Percentiles rank a stretch among this genome's conserved stretches.
Evolutionary conservation across 164 flowering plant genomes (phyloP).

Genomic region (Santalum album): DNA sequence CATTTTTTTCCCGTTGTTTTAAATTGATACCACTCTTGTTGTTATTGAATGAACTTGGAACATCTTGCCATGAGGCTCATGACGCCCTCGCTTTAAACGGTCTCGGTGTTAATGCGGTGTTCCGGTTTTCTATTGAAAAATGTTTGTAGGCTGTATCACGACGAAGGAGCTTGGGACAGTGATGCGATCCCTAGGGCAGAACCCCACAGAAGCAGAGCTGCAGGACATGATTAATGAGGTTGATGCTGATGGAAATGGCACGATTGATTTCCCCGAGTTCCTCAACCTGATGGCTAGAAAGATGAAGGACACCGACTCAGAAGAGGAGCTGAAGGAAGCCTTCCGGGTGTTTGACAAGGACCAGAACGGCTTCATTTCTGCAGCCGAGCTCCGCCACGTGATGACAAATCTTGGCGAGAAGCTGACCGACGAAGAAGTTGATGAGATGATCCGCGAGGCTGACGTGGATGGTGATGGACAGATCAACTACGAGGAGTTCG

Average conservation of each 20-base stretch:
- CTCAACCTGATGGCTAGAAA: slow-evolving; percentile 3
- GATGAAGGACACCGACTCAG: slow-evolving; percentile 4
- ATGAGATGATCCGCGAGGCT: slow-evolving; percentile 4
- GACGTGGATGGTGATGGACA: slow-evolving; percentile 3
- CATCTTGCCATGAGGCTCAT: no score
- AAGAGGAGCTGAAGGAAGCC: slow-evolving; percentile 6
- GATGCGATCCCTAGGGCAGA: slow-evolving; percentile 3
- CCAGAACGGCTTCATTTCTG: slow-evolving; percentile 6
- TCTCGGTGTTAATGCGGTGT: no score
- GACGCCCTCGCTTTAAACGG: no score
- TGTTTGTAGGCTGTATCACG: neutral
- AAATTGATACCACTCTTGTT: no score
- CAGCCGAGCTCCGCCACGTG: slow-evolving; percentile 5
- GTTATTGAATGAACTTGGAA: no score
- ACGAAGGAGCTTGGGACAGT: slow-evolving; percentile 4
- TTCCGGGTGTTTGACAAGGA: slow-evolving; percentile 5
- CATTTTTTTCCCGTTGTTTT: no score
- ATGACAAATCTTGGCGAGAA: slow-evolving; percentile 4
- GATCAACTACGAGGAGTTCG: slow-evolving; percentile 4
- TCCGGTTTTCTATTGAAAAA: neutral
- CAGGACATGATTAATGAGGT: slow-evolving; percentile 6
- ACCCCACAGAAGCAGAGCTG: slow-evolving; percentile 4
- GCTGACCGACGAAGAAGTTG: slow-evolving; percentile 3
- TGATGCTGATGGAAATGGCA: slow-evolving; percentile 4
- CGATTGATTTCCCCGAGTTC: slow-evolving; percentile 3